Conservation (phyloP, 169 alveolate genomes). For the Cyclospora cayetanensis region DNA sequence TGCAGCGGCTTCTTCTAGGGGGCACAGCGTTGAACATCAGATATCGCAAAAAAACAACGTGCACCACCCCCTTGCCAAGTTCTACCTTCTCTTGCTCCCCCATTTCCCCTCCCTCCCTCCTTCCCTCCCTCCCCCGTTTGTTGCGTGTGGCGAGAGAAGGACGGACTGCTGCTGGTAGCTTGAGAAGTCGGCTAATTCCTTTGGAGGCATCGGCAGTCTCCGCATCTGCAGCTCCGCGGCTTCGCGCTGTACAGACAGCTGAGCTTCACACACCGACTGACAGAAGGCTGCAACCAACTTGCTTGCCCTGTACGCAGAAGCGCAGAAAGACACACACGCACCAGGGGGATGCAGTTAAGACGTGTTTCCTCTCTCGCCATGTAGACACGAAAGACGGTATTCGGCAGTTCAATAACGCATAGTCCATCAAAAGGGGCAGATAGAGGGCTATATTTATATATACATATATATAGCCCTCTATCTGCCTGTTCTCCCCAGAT, state of each 20-base stretch:
- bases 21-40: not conserved
- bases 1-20: not conserved
- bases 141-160: not conserved
- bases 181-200: slow-evolving; percentile 52
- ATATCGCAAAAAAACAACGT: not conserved
- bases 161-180: slow-evolving; percentile 51
- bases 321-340: no score
- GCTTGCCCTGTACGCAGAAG: not conserved
- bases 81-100: not conserved
- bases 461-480: no score
- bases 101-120: not conserved
- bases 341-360: no score
- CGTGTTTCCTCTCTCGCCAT: no score
- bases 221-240: slow-evolving; percentile 43
- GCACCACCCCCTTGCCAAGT: not conserved
- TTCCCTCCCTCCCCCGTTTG: not conserved
- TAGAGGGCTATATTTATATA: no score
- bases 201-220: slow-evolving; percentile 57
- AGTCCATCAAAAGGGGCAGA: no score
- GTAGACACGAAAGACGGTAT: no score
- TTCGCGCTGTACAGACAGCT: not conserved
- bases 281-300: not conserved
- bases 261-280: not conserved
- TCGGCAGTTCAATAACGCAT: no score
- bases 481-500: no score